phyloP scores from a whole-genome alignment of 2,329 filamentous ascomycete genomes.

The Diatrype stigma region DNA sequence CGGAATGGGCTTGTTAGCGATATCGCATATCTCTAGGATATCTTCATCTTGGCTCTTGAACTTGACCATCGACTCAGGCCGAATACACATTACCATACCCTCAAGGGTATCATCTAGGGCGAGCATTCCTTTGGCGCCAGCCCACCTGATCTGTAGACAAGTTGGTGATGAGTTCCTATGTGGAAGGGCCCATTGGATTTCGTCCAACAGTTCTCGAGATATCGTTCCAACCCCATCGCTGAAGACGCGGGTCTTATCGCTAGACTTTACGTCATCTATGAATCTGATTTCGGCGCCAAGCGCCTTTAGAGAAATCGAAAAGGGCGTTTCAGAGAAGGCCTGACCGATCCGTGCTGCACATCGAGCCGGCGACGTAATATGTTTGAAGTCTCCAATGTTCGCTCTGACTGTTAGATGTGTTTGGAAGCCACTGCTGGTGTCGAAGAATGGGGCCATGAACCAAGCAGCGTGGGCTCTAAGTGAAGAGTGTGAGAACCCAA shows the following conservation, averaged over 20 bases:
- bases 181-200: conserved; percentile 56
- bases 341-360: conserved; percentile 59
- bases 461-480: conserved; percentile 67
- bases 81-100: conserved; percentile 57
- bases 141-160: conserved; percentile 70
- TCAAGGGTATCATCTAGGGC: conserved; percentile 59
- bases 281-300: conserved; percentile 26
- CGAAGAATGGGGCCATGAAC: conserved; percentile 49
- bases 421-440: conserved; percentile 28
- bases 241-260: conserved; percentile 54
- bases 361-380: conserved; percentile 49
- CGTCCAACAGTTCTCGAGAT: conserved; percentile 53
- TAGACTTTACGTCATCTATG: conserved; percentile 50
- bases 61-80: conserved; percentile 73
- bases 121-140: conserved; percentile 75
- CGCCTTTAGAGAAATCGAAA: conserved; percentile 48
- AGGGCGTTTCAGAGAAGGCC: conserved; percentile 72
- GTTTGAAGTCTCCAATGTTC: conserved; percentile 45
- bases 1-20: conserved; percentile 61
- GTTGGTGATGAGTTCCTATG: conserved; percentile 49
- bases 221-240: conserved; percentile 78
- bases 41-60: conserved; percentile 54
- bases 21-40: conserved; percentile 69
- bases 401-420: conserved; percentile 41
- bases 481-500: conserved; percentile 78